Evolutionary conservation across 768 basidiomycete genomes (phyloP), one percentile per base, ranked within the genome.

Genomic region (Auricularia heimuer): DNA sequence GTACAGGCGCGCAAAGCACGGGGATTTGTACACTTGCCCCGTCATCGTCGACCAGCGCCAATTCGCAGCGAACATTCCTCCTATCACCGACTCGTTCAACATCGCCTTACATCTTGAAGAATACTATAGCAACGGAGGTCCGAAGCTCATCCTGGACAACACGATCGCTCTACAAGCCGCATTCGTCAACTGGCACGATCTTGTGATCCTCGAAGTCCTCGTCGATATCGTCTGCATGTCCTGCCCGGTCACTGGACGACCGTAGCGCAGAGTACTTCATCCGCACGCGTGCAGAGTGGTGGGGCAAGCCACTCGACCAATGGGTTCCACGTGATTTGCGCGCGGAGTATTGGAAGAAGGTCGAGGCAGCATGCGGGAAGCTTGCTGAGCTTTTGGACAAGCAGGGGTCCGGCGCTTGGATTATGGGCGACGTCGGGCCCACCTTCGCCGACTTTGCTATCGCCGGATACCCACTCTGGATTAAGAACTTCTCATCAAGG

Each of bases 41-140:
- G 75, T 78, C 35, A 82, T 86, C 63, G 69, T 79, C 67, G 83
- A 85, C 68, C 76, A 12, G 34, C 21, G 54, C 39, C 2, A 39
- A 29, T 29, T 2, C 1, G 29, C 29, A 29, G 29, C 1, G 29
- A 29, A 2, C 29, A 29, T 29, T 29, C 29, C 24, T 24, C 24
- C 66, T 4, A 42, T 84, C 36, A 67, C 77, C 10, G 80, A 84
- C 37, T 83, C 83, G 0, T 67, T 72, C 45, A 69, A 66, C 37
- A 85, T 86, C 64, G 82, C 80, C 1, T 67, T 74, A 16, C 83
- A 85, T 70, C 75, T 85, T 64, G 84, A 85, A 64, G 71, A 73
- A 1, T 74, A 76, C 1, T 85, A 83, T 67, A 81, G 83, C 0
- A 71, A 75, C 61, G 75, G 51, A 1, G 51, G 78, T 0, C 79